A percentile compares a stretch with the other conserved stretches of the same genome.
Conservation (phyloP, 2,329 filamentous ascomycete genomes). For the Nothomitra cinnamomea region DNA sequence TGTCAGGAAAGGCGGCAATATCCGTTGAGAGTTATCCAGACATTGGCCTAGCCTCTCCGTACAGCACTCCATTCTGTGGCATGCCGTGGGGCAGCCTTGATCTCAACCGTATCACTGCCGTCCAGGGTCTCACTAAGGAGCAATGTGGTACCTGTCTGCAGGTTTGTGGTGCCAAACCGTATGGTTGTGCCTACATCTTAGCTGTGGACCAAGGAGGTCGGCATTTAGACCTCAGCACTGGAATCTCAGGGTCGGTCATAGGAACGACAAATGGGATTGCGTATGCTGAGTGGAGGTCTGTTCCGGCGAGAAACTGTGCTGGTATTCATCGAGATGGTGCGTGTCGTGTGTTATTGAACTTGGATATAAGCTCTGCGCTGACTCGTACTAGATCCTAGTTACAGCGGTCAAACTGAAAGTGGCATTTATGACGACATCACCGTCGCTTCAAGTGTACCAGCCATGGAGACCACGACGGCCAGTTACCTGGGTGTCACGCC, state of each 20-base stretch:
- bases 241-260: not conserved
- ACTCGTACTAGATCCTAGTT: not conserved
- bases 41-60: not conserved
- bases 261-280: not conserved
- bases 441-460: no score
- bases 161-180: not conserved
- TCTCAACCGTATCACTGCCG: not conserved
- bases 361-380: not conserved
- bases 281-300: not conserved
- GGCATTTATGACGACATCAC: no score
- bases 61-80: not conserved
- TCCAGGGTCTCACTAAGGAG: not conserved
- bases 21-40: conserved; percentile 1
- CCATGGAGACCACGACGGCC: not conserved
- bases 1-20: not conserved
- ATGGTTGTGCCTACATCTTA: not conserved
- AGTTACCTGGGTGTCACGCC: not conserved
- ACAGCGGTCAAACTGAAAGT: not conserved
- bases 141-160: not conserved
- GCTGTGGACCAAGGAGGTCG: not conserved
- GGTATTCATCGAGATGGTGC: not conserved
- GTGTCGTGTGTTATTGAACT: not conserved
- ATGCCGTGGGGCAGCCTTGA: not conserved
- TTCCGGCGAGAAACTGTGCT: not conserved
- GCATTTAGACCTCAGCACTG: not conserved